phyloP scores from a whole-genome alignment of 495 filamentous ascomycete species.

The Cercophora scortea region DNA sequence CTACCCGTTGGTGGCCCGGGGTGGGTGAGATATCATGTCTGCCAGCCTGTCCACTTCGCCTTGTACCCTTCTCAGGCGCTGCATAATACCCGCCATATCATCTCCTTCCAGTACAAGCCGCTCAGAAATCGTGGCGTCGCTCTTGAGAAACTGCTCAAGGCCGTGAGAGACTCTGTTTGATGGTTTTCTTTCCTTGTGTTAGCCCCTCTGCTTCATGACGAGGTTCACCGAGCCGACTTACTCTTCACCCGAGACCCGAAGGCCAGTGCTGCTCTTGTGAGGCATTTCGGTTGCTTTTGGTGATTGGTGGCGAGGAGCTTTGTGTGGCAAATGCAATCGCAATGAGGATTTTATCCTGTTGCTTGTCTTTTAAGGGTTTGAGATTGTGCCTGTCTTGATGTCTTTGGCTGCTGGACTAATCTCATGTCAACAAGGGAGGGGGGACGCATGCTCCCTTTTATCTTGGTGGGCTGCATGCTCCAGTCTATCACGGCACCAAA shows the following conservation, averaged over 20 bases:
- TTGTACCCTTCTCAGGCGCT: slow-evolving; percentile 1
- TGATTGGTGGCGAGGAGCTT: neutral
- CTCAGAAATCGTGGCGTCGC: slow-evolving; percentile 8
- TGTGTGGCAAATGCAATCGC: neutral
- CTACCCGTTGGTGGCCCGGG: neutral
- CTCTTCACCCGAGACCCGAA: slow-evolving; percentile 14
- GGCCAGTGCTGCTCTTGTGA: neutral
- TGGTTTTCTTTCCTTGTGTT: neutral
- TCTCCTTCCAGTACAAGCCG: slow-evolving; percentile 7
- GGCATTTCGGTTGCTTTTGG: neutral
- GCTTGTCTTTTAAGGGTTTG: neutral
- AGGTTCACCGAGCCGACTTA: neutral
- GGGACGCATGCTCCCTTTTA: neutral
- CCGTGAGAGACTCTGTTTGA: slow-evolving; percentile 5
- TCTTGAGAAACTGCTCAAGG: slow-evolving; percentile 10
- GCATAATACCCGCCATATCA: neutral
- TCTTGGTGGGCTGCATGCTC: neutral
- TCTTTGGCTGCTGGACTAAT: neutral
- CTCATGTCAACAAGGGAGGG: neutral
- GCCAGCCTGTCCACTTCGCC: slow-evolving; percentile 6
- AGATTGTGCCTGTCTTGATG: no score
- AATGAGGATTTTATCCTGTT: neutral
- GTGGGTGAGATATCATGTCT: neutral
- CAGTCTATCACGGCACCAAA: neutral
- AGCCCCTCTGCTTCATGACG: neutral